Conservation (phyloP, 306 rosid genomes). For the Quercus robur region DNA sequence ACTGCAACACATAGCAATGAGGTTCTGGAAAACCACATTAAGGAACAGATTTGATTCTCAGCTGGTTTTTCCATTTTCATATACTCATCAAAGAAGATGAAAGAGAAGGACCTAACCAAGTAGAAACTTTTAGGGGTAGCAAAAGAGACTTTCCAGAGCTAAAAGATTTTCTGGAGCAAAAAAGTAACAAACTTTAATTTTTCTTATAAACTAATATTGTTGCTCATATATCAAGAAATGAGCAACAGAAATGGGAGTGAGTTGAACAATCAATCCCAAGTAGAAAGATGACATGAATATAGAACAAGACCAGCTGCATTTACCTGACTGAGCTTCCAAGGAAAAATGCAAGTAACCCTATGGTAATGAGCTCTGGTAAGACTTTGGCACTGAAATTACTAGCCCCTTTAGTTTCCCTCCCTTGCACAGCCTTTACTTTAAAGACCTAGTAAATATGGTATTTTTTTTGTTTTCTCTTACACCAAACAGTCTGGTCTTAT, state of each 20-base stretch:
- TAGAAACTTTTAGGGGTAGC: neutral
- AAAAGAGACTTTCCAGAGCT: slow-evolving; percentile 19
- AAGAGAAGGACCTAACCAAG: neutral
- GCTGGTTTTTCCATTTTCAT: slow-evolving; percentile 39
- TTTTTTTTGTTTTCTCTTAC: slow-evolving; percentile 20
- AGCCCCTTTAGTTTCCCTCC: neutral
- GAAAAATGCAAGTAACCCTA: neutral
- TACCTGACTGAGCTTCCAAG: slow-evolving; percentile 12
- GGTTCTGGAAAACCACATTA: slow-evolving; percentile 16
- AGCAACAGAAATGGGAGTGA: slow-evolving; percentile 1
- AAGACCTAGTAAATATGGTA: neutral
- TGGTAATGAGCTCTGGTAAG: neutral
- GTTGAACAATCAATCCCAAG: slow-evolving; percentile 1
- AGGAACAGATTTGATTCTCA: slow-evolving; percentile 20
- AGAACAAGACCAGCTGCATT: neutral
- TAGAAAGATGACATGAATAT: neutral
- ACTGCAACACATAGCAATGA: slow-evolving; percentile 19
- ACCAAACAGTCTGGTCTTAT: slow-evolving; percentile 25
- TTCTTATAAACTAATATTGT: neutral
- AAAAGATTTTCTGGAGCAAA: neutral
- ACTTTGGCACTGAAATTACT: neutral
- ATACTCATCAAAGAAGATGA: neutral
- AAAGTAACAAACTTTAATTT: slow-evolving; percentile 12
- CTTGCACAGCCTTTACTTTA: neutral
- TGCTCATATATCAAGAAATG: slow-evolving; percentile 18